Conservation (phyloP, 495 filamentous ascomycete genomes). For the Talaromyces trachyspermus region DNA sequence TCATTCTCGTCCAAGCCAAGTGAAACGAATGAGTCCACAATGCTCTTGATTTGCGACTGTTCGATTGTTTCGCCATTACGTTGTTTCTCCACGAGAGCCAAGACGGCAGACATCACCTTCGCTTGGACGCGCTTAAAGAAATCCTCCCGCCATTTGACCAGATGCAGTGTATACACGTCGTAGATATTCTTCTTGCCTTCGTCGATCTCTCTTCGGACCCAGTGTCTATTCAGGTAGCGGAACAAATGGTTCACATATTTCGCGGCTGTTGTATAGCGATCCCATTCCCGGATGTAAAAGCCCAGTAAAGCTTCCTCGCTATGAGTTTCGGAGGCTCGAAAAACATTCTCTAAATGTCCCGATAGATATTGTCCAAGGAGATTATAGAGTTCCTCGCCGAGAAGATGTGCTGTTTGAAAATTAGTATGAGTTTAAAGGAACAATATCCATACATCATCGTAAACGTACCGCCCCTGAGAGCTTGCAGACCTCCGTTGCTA, state of each 20-base stretch:
- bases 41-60: conserved; percentile 90
- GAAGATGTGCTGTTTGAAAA: conserved; percentile 63
- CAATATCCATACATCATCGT: not conserved
- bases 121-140: conserved; percentile 77
- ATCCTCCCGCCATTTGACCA: conserved; percentile 89
- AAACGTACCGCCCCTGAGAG: conserved; percentile 71
- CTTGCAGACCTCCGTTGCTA: conserved; percentile 42
- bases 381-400: conserved; percentile 94
- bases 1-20: conserved; percentile 92
- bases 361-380: conserved; percentile 79
- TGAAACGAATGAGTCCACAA: conserved; percentile 95
- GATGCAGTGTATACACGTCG: conserved; percentile 93
- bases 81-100: conserved; percentile 95
- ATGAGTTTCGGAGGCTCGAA: conserved; percentile 62
- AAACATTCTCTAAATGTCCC: conserved; percentile 60
- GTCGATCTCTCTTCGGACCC: conserved; percentile 98
- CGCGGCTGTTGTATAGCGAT: conserved; percentile 87
- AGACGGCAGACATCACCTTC: conserved; percentile 89
- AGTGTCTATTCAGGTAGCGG: conserved; percentile 94
- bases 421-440: conserved; percentile 17
- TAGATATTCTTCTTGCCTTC: conserved; percentile 98
- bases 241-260: conserved; percentile 98
- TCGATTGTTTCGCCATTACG: conserved; percentile 97
- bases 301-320: conserved; percentile 81
- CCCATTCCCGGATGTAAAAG: conserved; percentile 98